Evolutionary conservation across 768 basidiomycete genomes (phyloP), one percentile per base, ranked within the genome.

Genomic region (Gautieria morchelliformis): DNA sequence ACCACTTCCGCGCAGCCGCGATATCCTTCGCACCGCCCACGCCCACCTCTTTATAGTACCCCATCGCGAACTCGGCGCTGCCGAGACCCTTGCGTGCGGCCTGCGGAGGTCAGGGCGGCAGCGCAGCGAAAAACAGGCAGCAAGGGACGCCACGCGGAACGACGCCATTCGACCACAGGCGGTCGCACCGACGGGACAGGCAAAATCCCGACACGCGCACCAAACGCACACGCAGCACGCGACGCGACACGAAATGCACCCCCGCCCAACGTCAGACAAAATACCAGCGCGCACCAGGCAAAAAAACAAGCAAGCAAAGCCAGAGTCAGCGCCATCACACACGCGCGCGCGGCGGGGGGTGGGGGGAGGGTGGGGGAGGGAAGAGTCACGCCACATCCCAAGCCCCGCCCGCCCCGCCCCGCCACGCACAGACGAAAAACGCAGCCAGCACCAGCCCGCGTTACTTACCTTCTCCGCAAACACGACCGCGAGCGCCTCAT

Each of bases 11-110:
- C 1, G 93, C 89, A 7, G 74, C 73, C 0, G 77, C 78, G 39
- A 89, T 54, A 64, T 87, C 79, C 65, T 79, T 82, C 17, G 65
- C 64, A 0, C 85, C 82, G 0, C 92, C 93, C 6, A 98, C 87
- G 1, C 95, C 95, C 1, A 97, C 88, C 69, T 97, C 94, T 39
- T 78, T 78, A 67, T 95, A 98, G 67, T 97, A 97, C 1, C 94
- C 95, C 81, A 97, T 85, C 0, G 93, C 95, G 67, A 97, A 97
- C 68, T 93, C 89, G 0, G 91, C 95, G 56, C 79, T 84, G 0
- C 89, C 77, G 45, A 95, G 72, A 0, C 84, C 87, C 63, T 84
- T 87, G 48, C 73, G 67, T 0, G 87, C 85, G 0, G 89, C 87
- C 67, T 67, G 1, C 72, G 74, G 22, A 56, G 30, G n/a, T 19